phyloP scores from a whole-genome alignment of 2,329 filamentous ascomycete genomes.

The Sphaerulina vaccinii region DNA sequence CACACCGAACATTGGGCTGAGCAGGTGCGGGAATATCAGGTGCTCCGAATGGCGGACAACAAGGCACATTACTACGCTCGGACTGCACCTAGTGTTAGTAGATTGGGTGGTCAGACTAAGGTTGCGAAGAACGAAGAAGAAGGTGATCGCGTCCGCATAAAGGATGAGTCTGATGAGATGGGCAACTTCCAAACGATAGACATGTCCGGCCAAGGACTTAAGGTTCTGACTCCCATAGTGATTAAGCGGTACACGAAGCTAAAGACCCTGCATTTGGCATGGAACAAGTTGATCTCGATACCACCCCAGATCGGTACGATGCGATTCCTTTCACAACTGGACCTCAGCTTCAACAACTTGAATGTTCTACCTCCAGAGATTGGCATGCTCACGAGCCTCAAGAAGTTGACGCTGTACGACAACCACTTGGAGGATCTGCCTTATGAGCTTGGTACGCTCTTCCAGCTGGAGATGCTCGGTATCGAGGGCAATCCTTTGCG shows the following conservation, averaged over 20 bases:
- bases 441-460: conserved; percentile 82
- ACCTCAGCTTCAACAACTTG: conserved; percentile 86
- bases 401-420: conserved; percentile 82
- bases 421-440: conserved; percentile 83
- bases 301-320: conserved; percentile 79
- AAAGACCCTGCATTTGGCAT: conserved; percentile 87
- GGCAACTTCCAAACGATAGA: conserved; percentile 87
- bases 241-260: conserved; percentile 83
- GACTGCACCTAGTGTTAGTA: conserved; percentile 51
- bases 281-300: conserved; percentile 82
- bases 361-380: conserved; percentile 81
- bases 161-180: conserved; percentile 58
- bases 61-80: conserved; percentile 69
- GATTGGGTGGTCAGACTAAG: conserved; percentile 26
- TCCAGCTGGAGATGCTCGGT: conserved; percentile 82
- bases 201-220: conserved; percentile 91
- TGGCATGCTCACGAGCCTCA: conserved; percentile 93
- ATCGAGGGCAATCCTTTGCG: conserved; percentile 89
- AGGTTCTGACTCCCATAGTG: conserved; percentile 73
- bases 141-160: conserved; percentile 58
- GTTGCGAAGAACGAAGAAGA: conserved; percentile 53
- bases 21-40: conserved; percentile 62
- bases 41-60: conserved; percentile 31
- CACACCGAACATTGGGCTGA: conserved; percentile 78
- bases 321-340: conserved; percentile 76